Conservation (phyloP, 495 filamentous ascomycete species). For the Podospora bellae-mahoneyi region DNA sequence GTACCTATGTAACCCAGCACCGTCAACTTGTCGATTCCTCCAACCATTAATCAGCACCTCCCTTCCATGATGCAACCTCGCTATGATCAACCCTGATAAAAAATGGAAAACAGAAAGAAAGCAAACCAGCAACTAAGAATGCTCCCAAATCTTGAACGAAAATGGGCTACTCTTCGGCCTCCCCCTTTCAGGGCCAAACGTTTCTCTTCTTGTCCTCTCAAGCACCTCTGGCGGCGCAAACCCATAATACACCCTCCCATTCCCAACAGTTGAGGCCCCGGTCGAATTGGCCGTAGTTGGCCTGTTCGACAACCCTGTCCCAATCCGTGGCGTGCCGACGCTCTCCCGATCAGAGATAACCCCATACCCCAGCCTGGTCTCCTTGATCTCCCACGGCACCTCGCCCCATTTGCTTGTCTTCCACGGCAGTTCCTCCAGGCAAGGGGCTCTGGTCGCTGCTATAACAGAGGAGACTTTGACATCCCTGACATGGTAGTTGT, state of each 20-base stretch:
- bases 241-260: conserved; percentile 25
- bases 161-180: conserved; percentile 14
- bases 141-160: conserved; percentile 22
- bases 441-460: conserved; percentile 31
- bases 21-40: too few species aligned
- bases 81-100: neutral
- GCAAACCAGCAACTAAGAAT: neutral
- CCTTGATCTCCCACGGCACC: conserved; percentile 26
- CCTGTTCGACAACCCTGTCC: neutral
- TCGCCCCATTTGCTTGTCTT: conserved; percentile 29
- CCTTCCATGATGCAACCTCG: neutral
- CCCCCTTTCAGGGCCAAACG: conserved; percentile 18
- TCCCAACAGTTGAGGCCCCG: neutral
- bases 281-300: neutral
- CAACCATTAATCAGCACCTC: too few species aligned
- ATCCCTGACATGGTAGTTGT: conserved; percentile 29
- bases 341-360: conserved; percentile 18
- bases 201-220: conserved; percentile 17
- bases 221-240: conserved; percentile 27
- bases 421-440: conserved; percentile 30
- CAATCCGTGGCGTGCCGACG: conserved; percentile 13
- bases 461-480: conserved; percentile 26
- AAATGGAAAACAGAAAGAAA: neutral
- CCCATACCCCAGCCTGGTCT: conserved; percentile 25
- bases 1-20: too few species aligned